phyloP scores from a whole-genome alignment of 2,329 filamentous ascomycete species.

The Colletotrichum limetticola region DNA sequence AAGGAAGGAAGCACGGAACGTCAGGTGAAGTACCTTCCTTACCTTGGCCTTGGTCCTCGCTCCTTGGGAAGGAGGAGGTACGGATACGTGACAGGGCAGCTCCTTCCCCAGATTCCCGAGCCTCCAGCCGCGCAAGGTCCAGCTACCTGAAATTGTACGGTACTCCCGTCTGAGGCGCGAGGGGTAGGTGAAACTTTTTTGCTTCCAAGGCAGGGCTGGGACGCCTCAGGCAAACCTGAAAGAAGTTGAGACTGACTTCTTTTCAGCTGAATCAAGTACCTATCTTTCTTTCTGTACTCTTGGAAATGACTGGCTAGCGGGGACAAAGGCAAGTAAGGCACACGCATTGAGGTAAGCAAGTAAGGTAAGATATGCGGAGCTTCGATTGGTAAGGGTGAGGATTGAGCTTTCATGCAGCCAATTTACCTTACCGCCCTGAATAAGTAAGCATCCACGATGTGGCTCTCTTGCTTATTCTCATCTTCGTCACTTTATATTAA shows the following conservation, averaged over 20 bases:
- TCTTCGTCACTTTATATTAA: not conserved
- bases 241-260: not conserved
- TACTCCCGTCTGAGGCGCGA: not conserved
- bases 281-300: not conserved
- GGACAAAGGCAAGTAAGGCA: not conserved
- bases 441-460: not conserved
- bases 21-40: not conserved
- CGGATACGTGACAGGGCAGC: slow-evolving; percentile 15
- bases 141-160: not conserved
- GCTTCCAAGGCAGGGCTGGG: not conserved
- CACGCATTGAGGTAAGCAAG: not conserved
- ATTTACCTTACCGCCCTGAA: not conserved
- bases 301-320: not conserved
- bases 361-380: not conserved
- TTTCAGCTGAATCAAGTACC: not conserved
- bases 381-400: too few species aligned
- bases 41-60: too few species aligned
- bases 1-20: not conserved
- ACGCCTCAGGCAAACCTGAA: not conserved
- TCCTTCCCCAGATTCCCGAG: slow-evolving; percentile 33
- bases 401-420: not conserved
- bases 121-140: slow-evolving; percentile 13
- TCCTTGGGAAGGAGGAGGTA: not conserved
- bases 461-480: too few species aligned
- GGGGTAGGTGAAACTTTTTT: slow-evolving; percentile 21